phyloP scores from a whole-genome alignment of 306 rosid genomes.

The Myrica gale region DNA sequence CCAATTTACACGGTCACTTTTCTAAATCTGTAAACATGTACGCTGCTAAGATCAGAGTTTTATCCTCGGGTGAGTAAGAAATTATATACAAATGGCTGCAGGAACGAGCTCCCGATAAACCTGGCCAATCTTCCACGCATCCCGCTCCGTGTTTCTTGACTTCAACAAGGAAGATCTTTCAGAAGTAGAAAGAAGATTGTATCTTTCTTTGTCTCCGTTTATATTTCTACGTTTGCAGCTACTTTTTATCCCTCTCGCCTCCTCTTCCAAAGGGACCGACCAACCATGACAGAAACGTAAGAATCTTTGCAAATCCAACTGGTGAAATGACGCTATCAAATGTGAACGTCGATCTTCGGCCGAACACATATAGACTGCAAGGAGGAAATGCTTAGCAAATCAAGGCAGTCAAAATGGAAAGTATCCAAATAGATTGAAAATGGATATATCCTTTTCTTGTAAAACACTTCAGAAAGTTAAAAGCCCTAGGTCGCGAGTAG shows the following conservation, averaged over 20 bases:
- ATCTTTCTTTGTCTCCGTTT: not conserved
- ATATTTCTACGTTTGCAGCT: slow-evolving; percentile 2
- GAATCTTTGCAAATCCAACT: not conserved
- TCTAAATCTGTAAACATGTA: too few relatives aligned
- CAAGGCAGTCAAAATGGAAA: not conserved
- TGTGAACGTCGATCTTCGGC: not conserved
- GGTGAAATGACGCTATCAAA: not conserved
- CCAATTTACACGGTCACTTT: too few relatives aligned
- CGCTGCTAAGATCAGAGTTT: too few relatives aligned
- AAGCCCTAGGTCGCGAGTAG: too few relatives aligned
- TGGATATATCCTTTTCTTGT: not conserved
- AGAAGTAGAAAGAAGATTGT: not conserved
- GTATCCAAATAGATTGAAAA: not conserved
- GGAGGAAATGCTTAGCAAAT: not conserved
- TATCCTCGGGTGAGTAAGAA: too few relatives aligned
- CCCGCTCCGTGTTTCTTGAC: not conserved
- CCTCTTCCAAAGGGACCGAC: slow-evolving; percentile 6
- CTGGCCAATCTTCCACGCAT: not conserved
- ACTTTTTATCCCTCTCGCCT: not conserved
- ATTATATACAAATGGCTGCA: too few relatives aligned
- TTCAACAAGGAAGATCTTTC: not conserved
- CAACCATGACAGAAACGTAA: not conserved
- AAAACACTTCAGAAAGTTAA: not conserved
- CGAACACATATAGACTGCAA: not conserved
- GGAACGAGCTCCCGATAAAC: not conserved